phyloP scores from a whole-genome alignment of 768 basidiomycete species.

The Boletus pseudo-olivaceus region DNA sequence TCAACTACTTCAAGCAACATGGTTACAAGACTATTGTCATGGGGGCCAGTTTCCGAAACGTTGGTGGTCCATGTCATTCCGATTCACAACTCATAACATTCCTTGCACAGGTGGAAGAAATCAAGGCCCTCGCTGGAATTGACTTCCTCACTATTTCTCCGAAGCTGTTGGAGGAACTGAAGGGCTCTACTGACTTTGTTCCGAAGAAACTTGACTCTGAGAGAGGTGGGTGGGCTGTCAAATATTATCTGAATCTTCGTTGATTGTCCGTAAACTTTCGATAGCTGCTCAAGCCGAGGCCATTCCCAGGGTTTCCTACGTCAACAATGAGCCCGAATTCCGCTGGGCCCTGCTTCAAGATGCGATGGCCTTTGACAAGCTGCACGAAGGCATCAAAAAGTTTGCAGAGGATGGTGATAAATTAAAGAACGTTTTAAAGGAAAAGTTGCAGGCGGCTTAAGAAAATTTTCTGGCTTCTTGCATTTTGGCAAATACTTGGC shows the following conservation, averaged over 20 bases:
- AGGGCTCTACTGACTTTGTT: constrained; percentile 65
- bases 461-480: background rate
- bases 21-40: constrained; percentile 97
- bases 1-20: constrained; percentile 98
- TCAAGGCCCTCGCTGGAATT: constrained; percentile 89
- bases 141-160: constrained; percentile 97
- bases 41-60: constrained; percentile 98
- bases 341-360: constrained; percentile 88
- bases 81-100: background rate
- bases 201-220: constrained; percentile 78
- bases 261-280: background rate
- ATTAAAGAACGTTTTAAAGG: constrained; percentile 75
- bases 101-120: constrained; percentile 69
- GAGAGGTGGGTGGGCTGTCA: constrained; percentile 40
- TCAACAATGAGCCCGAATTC: constrained; percentile 93
- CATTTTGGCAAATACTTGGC: background rate
- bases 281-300: constrained; percentile 57
- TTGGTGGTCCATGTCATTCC: constrained; percentile 34
- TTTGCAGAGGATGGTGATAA: constrained; percentile 90
- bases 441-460: constrained; percentile 43
- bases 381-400: constrained; percentile 95
- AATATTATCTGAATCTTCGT: background rate
- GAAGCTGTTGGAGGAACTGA: constrained; percentile 81
- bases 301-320: constrained; percentile 73
- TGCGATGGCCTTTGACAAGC: constrained; percentile 92